Base-by-base conservation (phyloP, 2,329 filamentous ascomycete genomes). In the Ascochyta pisi region DNA sequence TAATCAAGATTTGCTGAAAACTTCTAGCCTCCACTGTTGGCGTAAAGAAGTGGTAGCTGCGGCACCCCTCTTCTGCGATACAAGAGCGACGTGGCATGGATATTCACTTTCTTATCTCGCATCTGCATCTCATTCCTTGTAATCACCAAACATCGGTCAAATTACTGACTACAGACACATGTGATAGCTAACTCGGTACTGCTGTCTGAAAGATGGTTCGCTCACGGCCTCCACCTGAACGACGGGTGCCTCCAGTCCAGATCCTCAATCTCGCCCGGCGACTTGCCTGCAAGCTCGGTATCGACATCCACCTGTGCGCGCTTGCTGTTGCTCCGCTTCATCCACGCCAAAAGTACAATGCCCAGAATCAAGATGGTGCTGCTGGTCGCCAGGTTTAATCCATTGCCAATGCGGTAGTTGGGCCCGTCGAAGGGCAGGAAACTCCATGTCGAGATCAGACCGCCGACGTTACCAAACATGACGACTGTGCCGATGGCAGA, bases 381-480 rank as follows among this genome's bases (percentile, higher is more conserved):
- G n/a, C 80, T 79, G 0, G 85, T 86, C 0, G 84, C 89, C 39
- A 90, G 66, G 68, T 91, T 91, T 33, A 91, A 71, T 0, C 88
- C 88, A 66, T 91, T 91, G 1, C 89, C 89, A 52, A 90, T 89
- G 57, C 79, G 85, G 65, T 86, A 92, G 54, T 90, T 74, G 0
- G 89, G 89, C 0, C 65, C 83, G 66, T 91, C 88, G 62, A 77
- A 84, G 0, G 83, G 82, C 15, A 90, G 65, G 73, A 88, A 90
- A 1, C 79, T 82, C 86, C 87, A 90, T 0, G 85, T 88, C 1
- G 84, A 82, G 54, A 89, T 81, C 31, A 91, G 71, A 0, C 88
- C 89, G 2, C 89, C 89, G n/a, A 91, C 69, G 50, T 90, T 91
- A 26, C 88, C 89, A 23, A 89, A 77, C 87, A 91, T 90, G 66